A percentile compares a stretch with the other conserved stretches of the same genome.
Conservation (phyloP, 192 early-diverging fungal genomes). For the Chytriomyces hyalinus region DNA sequence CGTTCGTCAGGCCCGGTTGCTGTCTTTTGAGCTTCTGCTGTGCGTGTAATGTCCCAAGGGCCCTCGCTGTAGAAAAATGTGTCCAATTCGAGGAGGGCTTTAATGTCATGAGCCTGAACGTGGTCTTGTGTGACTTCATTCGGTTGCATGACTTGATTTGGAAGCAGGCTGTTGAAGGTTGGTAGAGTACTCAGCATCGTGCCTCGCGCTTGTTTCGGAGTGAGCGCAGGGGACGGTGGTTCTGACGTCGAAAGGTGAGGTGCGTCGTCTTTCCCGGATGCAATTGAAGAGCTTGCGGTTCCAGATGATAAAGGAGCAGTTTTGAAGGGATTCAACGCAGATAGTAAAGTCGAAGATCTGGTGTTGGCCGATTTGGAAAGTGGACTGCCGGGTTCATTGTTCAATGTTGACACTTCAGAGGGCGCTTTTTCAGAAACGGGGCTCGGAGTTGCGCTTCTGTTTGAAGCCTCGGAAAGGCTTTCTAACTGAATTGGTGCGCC, state of each 20-base stretch:
- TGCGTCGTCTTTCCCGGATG: not conserved
- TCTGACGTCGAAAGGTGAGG: not conserved
- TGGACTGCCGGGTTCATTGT: too few species aligned
- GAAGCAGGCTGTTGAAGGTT: not conserved
- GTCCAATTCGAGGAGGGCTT: constrained; percentile 21
- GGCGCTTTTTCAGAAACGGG: too few species aligned
- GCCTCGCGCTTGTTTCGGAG: not conserved
- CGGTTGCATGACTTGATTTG: not conserved
- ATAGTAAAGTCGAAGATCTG: not conserved
- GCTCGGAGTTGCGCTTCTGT: too few species aligned
- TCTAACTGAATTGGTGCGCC: too few species aligned
- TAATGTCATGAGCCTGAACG: constrained; percentile 7
- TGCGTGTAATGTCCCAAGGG: constrained; percentile 19
- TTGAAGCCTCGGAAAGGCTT: too few species aligned
- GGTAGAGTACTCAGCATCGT: not conserved
- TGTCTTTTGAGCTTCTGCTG: not conserved
- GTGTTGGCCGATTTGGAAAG: too few species aligned
- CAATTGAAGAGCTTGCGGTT: not conserved
- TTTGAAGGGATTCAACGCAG: constrained; percentile 1
- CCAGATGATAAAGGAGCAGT: not conserved
- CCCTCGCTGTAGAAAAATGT: constrained; percentile 22
- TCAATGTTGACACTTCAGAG: too few species aligned
- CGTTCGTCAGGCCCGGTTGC: constrained; percentile 75
- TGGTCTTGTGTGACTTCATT: not conserved
- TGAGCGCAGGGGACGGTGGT: not conserved